These are phyloP conservation scores for Trichocomaceae sp. DNA, from an alignment of 2,329 filamentous ascomycete species.

Conservation along the genomic window DNA sequence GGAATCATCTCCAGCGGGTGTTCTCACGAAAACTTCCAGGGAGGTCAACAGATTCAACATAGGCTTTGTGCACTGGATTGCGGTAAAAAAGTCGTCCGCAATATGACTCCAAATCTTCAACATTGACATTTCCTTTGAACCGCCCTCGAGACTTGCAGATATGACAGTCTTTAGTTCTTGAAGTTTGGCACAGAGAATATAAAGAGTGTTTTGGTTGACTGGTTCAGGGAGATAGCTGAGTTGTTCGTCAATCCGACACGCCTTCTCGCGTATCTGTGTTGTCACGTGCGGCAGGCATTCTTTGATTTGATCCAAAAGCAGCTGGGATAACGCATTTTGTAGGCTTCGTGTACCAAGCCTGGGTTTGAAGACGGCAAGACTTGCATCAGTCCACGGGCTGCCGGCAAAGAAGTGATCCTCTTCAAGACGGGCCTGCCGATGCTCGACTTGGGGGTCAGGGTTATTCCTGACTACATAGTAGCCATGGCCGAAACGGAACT, in stretches of 20 bases:
- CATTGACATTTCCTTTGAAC: slow-evolving; percentile 35
- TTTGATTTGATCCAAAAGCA: slow-evolving; percentile 45
- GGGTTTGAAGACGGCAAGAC: slow-evolving; percentile 32
- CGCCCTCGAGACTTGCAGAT: slow-evolving; percentile 49
- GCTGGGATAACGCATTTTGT: slow-evolving; percentile 42
- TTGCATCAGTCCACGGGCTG: slow-evolving; percentile 40
- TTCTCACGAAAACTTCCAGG: slow-evolving; percentile 30
- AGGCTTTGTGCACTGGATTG: slow-evolving; percentile 40
- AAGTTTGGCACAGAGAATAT: slow-evolving; percentile 57
- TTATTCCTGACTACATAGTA: slow-evolving; percentile 68
- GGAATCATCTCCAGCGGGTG: slow-evolving; percentile 18
- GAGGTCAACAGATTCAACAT: slow-evolving; percentile 25
- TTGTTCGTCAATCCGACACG: slow-evolving; percentile 48
- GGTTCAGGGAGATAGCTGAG: slow-evolving; percentile 59
- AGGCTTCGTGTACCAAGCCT: slow-evolving; percentile 50
- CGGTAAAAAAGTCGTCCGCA: slow-evolving; percentile 48
- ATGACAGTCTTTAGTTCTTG: slow-evolving; percentile 52
- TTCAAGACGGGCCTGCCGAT: slow-evolving; percentile 42
- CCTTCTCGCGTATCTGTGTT: slow-evolving; percentile 39
- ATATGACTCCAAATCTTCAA: slow-evolving; percentile 40
- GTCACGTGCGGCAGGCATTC: slow-evolving; percentile 30
- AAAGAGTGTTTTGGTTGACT: slow-evolving; percentile 57
- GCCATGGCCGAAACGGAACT: slow-evolving; percentile 61
- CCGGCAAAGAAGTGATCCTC: slow-evolving; percentile 48
- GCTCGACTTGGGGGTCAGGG: slow-evolving; percentile 38